phyloP scores from a whole-genome alignment of 371 early-diverging fungal genomes.

The Mucor mucedo region DNA sequence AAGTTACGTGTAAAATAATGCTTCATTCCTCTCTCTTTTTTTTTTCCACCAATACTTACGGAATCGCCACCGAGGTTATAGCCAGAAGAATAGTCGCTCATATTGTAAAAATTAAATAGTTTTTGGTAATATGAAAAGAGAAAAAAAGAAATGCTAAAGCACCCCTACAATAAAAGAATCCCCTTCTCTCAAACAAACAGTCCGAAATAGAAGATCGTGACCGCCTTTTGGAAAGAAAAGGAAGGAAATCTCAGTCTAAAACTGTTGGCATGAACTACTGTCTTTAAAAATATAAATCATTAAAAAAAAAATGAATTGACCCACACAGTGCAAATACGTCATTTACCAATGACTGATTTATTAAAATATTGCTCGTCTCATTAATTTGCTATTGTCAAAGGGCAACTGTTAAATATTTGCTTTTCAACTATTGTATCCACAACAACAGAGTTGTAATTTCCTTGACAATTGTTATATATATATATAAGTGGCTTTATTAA shows the following conservation, averaged over 20 bases:
- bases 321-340: too few relatives aligned
- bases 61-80: slow-evolving; percentile 44
- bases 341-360: too few relatives aligned
- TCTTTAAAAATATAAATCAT: neutral
- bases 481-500: too few relatives aligned
- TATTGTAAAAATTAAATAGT: slow-evolving; percentile 17
- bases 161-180: slow-evolving; percentile 26
- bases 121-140: slow-evolving; percentile 2
- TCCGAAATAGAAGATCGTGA: slow-evolving; percentile 10
- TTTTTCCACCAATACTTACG: slow-evolving; percentile 21
- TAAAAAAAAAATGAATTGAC: neutral
- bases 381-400: too few relatives aligned
- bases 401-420: too few relatives aligned
- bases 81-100: slow-evolving; percentile 49
- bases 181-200: slow-evolving; percentile 20
- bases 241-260: slow-evolving; percentile 5
- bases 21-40: neutral
- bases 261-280: neutral
- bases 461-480: too few relatives aligned
- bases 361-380: too few relatives aligned
- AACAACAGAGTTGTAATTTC: too few relatives aligned
- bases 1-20: neutral
- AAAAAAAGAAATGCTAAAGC: slow-evolving; percentile 17
- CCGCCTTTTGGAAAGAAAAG: slow-evolving; percentile 4
- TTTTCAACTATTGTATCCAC: too few relatives aligned